phyloP scores from a whole-genome alignment of 768 basidiomycete species.

The Agaricus subrufescens region DNA sequence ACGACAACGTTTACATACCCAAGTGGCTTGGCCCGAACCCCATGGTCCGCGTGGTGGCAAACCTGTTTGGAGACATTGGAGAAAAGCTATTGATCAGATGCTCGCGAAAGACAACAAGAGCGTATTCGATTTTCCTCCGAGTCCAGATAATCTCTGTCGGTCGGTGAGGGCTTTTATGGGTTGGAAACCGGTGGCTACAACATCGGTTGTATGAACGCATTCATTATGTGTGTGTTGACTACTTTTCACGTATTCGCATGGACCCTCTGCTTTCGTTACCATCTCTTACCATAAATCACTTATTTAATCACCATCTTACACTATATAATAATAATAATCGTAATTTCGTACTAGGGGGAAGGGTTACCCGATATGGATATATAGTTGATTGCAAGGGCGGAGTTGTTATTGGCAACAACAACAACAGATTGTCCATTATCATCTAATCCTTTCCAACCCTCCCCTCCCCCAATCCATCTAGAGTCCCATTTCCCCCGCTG shows the following conservation, averaged over 20 bases:
- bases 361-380: constrained; percentile 8
- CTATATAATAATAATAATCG: no score
- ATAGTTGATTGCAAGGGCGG: constrained; percentile 21
- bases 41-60: constrained; percentile 15
- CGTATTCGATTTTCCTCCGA: constrained; percentile 25
- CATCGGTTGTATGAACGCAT: no score
- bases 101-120: constrained; percentile 13
- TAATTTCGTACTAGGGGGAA: not conserved
- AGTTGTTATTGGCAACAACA: not conserved
- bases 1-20: constrained; percentile 41
- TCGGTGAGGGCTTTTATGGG: constrained; percentile 54
- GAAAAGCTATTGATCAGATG: constrained; percentile 7
- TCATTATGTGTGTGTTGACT: constrained; percentile 2
- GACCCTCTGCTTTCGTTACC: no score
- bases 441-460: constrained; percentile 5
- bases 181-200: constrained; percentile 26
- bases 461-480: constrained; percentile 7
- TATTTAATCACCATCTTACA: no score
- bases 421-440: constrained; percentile 5
- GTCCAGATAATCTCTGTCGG: constrained; percentile 32
- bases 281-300: no score
- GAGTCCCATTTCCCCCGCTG: constrained; percentile 10
- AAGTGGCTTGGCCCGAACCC: constrained; percentile 50
- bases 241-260: not conserved
- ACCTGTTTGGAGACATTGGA: constrained; percentile 7